Conservation (phyloP, 2,329 filamentous ascomycete species). For the Talaromyces sp. region DNA sequence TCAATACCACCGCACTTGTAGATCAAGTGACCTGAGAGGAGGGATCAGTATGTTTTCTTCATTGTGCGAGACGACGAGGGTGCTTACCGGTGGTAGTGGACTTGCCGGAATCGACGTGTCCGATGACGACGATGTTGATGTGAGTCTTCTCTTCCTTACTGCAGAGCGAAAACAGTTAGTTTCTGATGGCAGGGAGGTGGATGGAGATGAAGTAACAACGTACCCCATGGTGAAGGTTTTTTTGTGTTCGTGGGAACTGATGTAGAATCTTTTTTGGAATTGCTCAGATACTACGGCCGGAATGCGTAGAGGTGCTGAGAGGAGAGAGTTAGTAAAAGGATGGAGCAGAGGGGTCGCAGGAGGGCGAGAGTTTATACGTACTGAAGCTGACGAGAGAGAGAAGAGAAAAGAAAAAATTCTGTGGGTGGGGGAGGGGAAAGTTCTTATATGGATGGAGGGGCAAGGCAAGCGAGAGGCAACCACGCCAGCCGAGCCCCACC, state of each 20-base stretch:
- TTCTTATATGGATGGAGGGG: slow-evolving; percentile 46
- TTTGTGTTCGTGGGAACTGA: slow-evolving; percentile 29
- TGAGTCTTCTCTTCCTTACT: slow-evolving; percentile 96
- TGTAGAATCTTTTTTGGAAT: slow-evolving; percentile 41
- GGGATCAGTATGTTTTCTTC: slow-evolving; percentile 18
- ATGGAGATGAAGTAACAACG: slow-evolving; percentile 20
- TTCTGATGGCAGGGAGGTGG: background rate
- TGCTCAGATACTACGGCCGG: slow-evolving; percentile 48
- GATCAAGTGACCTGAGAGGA: slow-evolving; percentile 75
- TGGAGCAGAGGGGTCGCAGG: slow-evolving; percentile 18
- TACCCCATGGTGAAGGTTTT: slow-evolving; percentile 58
- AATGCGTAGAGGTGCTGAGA: slow-evolving; percentile 48
- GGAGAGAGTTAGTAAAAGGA: slow-evolving; percentile 18
- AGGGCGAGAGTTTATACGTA: slow-evolving; percentile 35
- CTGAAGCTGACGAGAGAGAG: slow-evolving; percentile 41
- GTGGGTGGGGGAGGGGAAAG: slow-evolving; percentile 40
- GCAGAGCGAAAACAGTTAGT: slow-evolving; percentile 20
- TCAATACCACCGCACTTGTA: slow-evolving; percentile 99
- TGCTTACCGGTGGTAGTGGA: slow-evolving; percentile 86
- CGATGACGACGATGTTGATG: slow-evolving; percentile 98
- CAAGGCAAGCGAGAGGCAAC: slow-evolving; percentile 40
- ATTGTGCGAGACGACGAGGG: slow-evolving; percentile 18
- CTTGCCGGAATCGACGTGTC: slow-evolving; percentile 99
- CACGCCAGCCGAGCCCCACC: slow-evolving; percentile 22
- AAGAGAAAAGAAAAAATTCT: slow-evolving; percentile 28